Evolutionary conservation across 2,329 filamentous ascomycete species (phyloP), one percentile per base, ranked within the genome.

Genomic region (Teratosphaeria nubilosa): DNA sequence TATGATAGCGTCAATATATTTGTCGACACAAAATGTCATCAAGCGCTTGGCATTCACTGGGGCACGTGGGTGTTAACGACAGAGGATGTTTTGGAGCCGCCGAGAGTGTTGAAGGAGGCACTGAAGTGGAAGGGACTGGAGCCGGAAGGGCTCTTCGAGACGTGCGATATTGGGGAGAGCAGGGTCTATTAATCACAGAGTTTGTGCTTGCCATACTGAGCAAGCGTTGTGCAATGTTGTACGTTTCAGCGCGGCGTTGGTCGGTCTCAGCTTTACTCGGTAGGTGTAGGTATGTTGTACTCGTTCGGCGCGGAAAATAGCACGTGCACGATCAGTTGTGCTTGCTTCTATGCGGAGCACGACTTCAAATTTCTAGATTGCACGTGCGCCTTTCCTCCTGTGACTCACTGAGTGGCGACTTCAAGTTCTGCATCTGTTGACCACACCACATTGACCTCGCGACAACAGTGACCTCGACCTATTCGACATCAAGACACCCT

Each of bases 1-100:
- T 86, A 84, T 64, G 92, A 97, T 70, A 83, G 86, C 0, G 91
- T 96, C 41, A 90, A 94, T 67, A 96, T 97, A 65, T 96, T 96
- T 73, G 73, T 78, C 6, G 91, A 96, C 66, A 95, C 90, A 0
- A 81, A 81, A 64, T 96, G 91, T 76, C 79, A 82, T 66, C 78
- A 76, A 20, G 91, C 91, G 24, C 79, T 96, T 76, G 91, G 84
- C 1, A 96, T 96, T 65, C 92, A 96, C 70, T 96, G 91, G 91
- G 91, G 91, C 2, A 79, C 77, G 6, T 96, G 91, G 90, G 86
- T 89, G 0, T 74, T 96, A 65, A 96, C 91, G 0, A 80, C 84
- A 60, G 92, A 97, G 73, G 87, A 91, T 59, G 87, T 95, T 1
- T 72, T 91, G 58, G 91, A 96, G 75, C 92, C 92, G 52, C 90